Conservation (phyloP, 306 rosid genomes). For the Vicia villosa region DNA sequence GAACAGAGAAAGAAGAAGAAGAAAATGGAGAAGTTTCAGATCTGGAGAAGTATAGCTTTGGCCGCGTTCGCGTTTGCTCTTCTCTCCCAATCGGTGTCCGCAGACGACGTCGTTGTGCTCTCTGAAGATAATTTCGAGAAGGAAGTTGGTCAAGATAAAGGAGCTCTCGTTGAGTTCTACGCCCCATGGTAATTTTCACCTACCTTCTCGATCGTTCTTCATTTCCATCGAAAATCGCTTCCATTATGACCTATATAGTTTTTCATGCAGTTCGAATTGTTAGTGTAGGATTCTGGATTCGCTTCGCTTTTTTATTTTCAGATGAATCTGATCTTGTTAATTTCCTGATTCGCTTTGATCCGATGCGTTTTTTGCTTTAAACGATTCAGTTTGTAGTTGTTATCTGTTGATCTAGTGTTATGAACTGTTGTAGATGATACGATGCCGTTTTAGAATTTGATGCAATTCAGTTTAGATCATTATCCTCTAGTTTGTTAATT, state of each 20-base stretch:
- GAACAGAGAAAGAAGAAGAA: too few species aligned
- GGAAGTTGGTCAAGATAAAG: conserved; percentile 85
- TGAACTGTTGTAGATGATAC: conserved; percentile 9
- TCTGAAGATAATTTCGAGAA: conserved; percentile 83
- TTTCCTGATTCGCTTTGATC: background rate
- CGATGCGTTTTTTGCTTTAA: background rate
- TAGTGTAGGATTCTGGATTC: background rate
- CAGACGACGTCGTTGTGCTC: conserved; percentile 90
- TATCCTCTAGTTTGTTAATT: conserved; percentile 3
- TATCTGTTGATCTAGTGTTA: background rate
- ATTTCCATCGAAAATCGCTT: too few species aligned
- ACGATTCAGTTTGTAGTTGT: conserved; percentile 16
- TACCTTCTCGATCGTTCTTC: conserved; percentile 16
- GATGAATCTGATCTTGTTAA: background rate
- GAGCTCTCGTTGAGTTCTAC: conserved; percentile 94
- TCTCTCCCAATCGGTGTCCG: conserved; percentile 51
- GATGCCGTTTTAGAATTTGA: background rate
- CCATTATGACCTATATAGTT: too few species aligned
- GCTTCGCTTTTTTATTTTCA: background rate
- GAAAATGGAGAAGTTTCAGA: conserved; percentile 50
- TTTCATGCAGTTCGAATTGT: background rate
- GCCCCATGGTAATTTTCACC: conserved; percentile 75
- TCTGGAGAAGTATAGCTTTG: conserved; percentile 48
- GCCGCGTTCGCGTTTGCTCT: conserved; percentile 64
- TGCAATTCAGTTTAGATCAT: background rate